Percentiles rank a stretch among this genome's conserved stretches.
Conservation (phyloP, 2,329 filamentous ascomycete species). For the Talaromyces sp. region DNA sequence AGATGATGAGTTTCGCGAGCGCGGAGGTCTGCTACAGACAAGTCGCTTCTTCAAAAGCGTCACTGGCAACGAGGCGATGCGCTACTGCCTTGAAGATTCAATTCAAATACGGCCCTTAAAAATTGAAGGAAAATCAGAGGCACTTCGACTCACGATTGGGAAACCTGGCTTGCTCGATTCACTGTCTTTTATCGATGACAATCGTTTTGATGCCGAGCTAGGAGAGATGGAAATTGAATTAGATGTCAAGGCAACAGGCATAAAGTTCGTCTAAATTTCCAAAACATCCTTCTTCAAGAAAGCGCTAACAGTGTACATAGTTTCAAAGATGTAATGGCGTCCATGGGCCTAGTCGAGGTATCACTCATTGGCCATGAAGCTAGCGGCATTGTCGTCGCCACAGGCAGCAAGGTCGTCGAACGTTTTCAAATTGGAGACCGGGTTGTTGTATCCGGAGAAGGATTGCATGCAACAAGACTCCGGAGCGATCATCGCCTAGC, state of each 20-base stretch:
- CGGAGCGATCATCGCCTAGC: slow-evolving; percentile 22
- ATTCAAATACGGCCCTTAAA: background rate
- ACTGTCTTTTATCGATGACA: slow-evolving; percentile 25
- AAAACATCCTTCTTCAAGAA: no score
- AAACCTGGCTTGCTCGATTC: slow-evolving; percentile 26
- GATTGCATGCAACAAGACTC: slow-evolving; percentile 23
- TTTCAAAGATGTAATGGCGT: slow-evolving; percentile 20
- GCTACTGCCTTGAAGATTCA: background rate
- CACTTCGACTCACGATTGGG: slow-evolving; percentile 16
- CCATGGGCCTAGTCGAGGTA: slow-evolving; percentile 25
- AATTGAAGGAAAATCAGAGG: background rate
- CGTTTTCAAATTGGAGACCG: slow-evolving; percentile 21
- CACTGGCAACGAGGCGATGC: background rate
- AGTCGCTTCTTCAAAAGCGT: background rate
- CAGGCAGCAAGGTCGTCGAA: slow-evolving; percentile 17
- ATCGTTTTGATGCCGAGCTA: slow-evolving; percentile 20
- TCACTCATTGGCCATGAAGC: slow-evolving; percentile 22
- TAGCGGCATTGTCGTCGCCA: slow-evolving; percentile 21
- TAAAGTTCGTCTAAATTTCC: slow-evolving; percentile 21
- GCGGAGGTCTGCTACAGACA: background rate
- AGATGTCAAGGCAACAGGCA: slow-evolving; percentile 25
- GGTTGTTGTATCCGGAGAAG: slow-evolving; percentile 21
- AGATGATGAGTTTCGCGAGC: background rate
- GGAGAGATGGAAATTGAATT: slow-evolving; percentile 25
- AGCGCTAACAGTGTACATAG: no score